Conservation (phyloP, 352 stramenopile genomes). For the Phytophthora pisi region DNA sequence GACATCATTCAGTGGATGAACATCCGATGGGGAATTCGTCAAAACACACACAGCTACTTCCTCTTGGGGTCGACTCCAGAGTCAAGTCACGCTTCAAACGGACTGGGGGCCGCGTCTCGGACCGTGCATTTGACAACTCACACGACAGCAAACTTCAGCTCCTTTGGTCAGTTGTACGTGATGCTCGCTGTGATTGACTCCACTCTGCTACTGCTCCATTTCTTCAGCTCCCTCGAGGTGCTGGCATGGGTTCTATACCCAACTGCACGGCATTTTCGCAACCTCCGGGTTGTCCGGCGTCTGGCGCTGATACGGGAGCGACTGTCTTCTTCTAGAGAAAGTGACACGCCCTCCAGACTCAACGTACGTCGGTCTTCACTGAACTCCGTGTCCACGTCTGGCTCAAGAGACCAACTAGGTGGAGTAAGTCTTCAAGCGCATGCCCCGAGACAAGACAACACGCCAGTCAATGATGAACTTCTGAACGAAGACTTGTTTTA, state of each 20-base stretch:
- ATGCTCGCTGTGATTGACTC: neutral
- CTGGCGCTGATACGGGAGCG: neutral
- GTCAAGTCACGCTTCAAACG: neutral
- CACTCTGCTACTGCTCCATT: neutral
- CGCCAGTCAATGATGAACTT: neutral
- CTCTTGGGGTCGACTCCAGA: neutral
- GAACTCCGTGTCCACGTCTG: neutral
- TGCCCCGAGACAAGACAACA: neutral
- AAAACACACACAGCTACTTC: neutral
- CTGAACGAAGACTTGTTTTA: neutral
- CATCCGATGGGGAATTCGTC: neutral
- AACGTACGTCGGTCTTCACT: neutral
- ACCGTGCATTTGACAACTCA: neutral
- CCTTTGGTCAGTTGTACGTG: neutral
- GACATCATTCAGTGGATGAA: neutral
- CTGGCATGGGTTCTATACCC: neutral
- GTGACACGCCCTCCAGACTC: neutral
- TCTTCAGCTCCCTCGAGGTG: neutral
- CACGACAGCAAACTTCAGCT: neutral
- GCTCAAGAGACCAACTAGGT: neutral
- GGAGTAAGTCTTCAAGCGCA: neutral
- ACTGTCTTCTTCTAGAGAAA: neutral
- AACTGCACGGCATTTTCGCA: neutral
- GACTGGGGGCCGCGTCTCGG: neutral
- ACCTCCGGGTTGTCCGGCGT: neutral